Percentiles rank a stretch among this genome's conserved stretches.
phyloP scores from a whole-genome alignment of 164 flowering plant species.

The Vitis rupestris region DNA sequence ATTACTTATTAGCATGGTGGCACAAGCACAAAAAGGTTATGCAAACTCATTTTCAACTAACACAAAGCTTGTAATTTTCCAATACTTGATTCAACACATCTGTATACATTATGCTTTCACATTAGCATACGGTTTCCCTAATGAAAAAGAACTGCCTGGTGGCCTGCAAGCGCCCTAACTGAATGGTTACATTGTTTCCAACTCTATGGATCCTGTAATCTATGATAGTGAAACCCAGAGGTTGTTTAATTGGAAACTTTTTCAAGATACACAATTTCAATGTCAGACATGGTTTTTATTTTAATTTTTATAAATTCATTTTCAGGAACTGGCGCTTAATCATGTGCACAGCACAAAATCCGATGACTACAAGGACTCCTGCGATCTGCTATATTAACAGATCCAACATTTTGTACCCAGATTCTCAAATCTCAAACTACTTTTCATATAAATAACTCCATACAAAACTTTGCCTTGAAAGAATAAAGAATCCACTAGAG shows the following conservation, averaged over 20 bases:
- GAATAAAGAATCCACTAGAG: neutral
- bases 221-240: neutral
- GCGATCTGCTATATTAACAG: neutral
- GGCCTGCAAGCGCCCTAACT: neutral
- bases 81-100: neutral
- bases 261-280: neutral
- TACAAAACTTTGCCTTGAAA: neutral
- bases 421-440: neutral
- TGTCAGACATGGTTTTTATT: neutral
- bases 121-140: neutral
- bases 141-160: neutral
- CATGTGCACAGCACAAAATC: neutral
- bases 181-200: neutral
- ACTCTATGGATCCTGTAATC: neutral
- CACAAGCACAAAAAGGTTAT: neutral
- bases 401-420: neutral
- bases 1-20: neutral
- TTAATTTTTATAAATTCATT: neutral
- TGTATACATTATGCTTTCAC: neutral
- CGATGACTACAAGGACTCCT: neutral
- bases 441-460: neutral
- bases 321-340: neutral
- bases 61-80: constrained; percentile 3
- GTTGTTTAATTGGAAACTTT: neutral
- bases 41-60: neutral